A percentile compares a stretch with the other conserved stretches of the same genome.
Conservation (phyloP, 2,329 filamentous ascomycete species). For the Gremmenia infestans region DNA sequence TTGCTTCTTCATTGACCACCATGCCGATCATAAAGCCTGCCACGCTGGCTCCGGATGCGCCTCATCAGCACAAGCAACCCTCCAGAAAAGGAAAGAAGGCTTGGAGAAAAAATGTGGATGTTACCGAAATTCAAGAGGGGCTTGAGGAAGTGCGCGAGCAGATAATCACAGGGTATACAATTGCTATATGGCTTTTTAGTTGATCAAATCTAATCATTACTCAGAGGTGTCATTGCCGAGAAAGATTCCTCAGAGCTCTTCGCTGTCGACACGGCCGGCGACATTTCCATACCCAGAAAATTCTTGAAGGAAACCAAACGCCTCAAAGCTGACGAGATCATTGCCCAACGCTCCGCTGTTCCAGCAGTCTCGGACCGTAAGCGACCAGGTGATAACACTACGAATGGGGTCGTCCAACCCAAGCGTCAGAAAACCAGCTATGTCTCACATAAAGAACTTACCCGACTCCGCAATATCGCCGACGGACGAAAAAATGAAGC, state of each 20-base stretch:
- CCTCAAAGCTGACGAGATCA: constrained; percentile 87
- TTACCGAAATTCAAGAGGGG: constrained; percentile 78
- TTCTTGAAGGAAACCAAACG: constrained; percentile 67
- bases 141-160: constrained; percentile 82
- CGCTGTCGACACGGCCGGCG: constrained; percentile 70
- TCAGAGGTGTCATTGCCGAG: constrained; percentile 79
- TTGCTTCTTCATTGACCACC: background rate
- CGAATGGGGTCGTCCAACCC: constrained; percentile 63
- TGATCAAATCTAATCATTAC: constrained; percentile 4
- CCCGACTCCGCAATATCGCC: constrained; percentile 72
- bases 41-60: constrained; percentile 52
- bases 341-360: constrained; percentile 76
- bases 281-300: constrained; percentile 59
- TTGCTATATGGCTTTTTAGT: background rate
- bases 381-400: constrained; percentile 63
- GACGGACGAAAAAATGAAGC: constrained; percentile 54
- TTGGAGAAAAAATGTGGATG: constrained; percentile 97
- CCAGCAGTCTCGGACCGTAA: constrained; percentile 77
- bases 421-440: constrained; percentile 77
- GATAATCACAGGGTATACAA: constrained; percentile 74
- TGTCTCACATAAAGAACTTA: constrained; percentile 79
- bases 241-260: constrained; percentile 81
- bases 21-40: constrained; percentile 32
- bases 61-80: constrained; percentile 78
- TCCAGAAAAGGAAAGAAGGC: constrained; percentile 98